These are phyloP conservation scores for Scytalidium sp. DNA, from an alignment of 2,329 filamentous ascomycete genomes.

Conservation along the genomic window DNA sequence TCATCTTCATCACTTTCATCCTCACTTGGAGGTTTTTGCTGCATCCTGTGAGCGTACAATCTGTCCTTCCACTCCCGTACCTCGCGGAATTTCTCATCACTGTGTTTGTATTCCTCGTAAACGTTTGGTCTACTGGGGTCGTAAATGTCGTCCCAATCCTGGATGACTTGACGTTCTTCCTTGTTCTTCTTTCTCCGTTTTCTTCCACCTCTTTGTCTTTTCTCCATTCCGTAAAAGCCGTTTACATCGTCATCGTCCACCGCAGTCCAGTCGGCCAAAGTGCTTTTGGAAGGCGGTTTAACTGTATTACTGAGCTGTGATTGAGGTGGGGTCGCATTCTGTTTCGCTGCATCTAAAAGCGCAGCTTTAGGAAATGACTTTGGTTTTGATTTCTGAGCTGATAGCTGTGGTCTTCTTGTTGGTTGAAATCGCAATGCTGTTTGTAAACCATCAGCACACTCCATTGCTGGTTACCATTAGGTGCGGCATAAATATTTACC, in stretches of 20 bases:
- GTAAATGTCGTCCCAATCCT: constrained; percentile 90
- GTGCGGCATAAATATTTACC: constrained; percentile 45
- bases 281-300: constrained; percentile 56
- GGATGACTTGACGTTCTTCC: constrained; percentile 54
- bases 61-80: constrained; percentile 82
- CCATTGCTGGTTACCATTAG: constrained; percentile 27
- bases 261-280: constrained; percentile 76
- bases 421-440: constrained; percentile 81
- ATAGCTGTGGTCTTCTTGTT: constrained; percentile 71
- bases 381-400: constrained; percentile 55
- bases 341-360: constrained; percentile 18
- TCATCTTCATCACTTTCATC: constrained; percentile 42
- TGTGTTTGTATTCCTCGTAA: constrained; percentile 79
- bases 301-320: constrained; percentile 27
- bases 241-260: constrained; percentile 74
- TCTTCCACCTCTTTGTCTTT: constrained; percentile 68
- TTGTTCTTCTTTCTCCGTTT: constrained; percentile 68
- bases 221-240: constrained; percentile 56
- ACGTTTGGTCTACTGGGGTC: constrained; percentile 80
- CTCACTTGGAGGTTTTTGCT: constrained; percentile 43
- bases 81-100: constrained; percentile 79
- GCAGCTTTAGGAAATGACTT: constrained; percentile 53
- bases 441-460: constrained; percentile 45
- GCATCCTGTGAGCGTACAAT: constrained; percentile 68
- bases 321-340: constrained; percentile 25